Evolutionary conservation across 805 yeast species (phyloP), one percentile per base, ranked within the genome.

Genomic region (Monosporozyma solicola): DNA sequence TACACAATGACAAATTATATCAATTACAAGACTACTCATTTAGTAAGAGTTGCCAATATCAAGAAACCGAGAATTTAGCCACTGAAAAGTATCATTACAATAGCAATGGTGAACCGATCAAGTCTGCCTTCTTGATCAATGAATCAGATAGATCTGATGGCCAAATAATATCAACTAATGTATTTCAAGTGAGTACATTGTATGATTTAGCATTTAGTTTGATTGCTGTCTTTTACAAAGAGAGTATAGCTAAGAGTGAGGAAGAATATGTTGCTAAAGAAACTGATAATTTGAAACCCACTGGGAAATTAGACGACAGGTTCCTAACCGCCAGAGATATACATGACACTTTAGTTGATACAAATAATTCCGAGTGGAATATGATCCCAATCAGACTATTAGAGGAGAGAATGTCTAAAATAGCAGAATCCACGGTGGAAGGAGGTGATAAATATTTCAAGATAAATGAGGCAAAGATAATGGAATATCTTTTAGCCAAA

Each of bases 391-490:
- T 51, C 5, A 54, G 54, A 3, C 11, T 58, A 6, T 55, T 74
- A 25, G 54, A 57, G 16, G 31, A 32, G 0, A 56, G 68, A 3
- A 55, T 81, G 32, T 52, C 51, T 0, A 51, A 56, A n/a, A 68
- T 77, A 7, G 67, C 76, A 48, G 80, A 77, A 32, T 54, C 59
- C 1, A 65, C 74, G 3, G 68, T 63, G 27, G 82, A 77, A 53
- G 74, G 70, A 16, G 80, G 72, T 31, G 79, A 75, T 46, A 47
- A 53, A 1, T 79, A 75, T 54, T 77, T 69, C 64, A 79, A 75
- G 59, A 72, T 76, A 32, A 72, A 79, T 1, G 53, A 64, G 3
- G 60, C 58, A 1, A 76, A 72, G 52, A 72, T 78, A 2, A 53
- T 72, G 2, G 53, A 55, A 0, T 78, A 66, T 56, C 60, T 84